phyloP scores from a whole-genome alignment of 1,139 yeast species.

The Yamadazyma songkhlaensis region DNA sequence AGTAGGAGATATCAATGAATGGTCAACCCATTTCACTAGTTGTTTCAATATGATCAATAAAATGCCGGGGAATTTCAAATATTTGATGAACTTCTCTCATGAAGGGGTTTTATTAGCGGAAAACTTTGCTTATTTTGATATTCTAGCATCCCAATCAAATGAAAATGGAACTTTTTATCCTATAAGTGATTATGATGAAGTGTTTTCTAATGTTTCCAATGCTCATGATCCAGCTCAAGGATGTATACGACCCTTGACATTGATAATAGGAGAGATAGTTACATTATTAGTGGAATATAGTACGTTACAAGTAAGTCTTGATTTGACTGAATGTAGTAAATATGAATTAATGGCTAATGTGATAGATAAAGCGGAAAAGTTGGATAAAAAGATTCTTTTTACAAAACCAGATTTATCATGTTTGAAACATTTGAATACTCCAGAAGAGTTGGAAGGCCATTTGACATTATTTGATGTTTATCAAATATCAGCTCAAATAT shows the following conservation, averaged over 20 bases:
- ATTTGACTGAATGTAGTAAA: constrained; percentile 3
- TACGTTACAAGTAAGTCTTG: constrained; percentile 1
- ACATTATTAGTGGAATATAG: constrained; percentile 9
- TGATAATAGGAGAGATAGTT: constrained; percentile 9
- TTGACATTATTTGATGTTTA: constrained; percentile 5
- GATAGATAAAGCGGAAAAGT: constrained; percentile 5
- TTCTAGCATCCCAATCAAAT: constrained; percentile 25
- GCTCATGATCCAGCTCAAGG: constrained; percentile 11
- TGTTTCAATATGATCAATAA: constrained; percentile 27
- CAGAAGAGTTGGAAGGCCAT: constrained; percentile 6
- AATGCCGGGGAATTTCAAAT: constrained; percentile 23
- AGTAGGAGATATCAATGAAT: constrained; percentile 28
- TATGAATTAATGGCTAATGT: constrained; percentile 2
- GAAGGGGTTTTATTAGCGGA: constrained; percentile 17
- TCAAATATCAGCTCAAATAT: constrained; percentile 4
- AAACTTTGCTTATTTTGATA: constrained; percentile 23
- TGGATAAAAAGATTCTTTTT: constrained; percentile 6
- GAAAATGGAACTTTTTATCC: constrained; percentile 24
- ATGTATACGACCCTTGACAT: constrained; percentile 10
- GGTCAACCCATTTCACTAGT: constrained; percentile 28
- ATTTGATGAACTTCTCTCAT: constrained; percentile 19
- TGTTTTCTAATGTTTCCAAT: constrained; percentile 4
- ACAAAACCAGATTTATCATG: constrained; percentile 5
- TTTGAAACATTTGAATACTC: constrained; percentile 4
- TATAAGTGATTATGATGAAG: constrained; percentile 15